Evolutionary conservation across 192 early-diverging fungal species (phyloP), one percentile per base, ranked within the genome.

Genomic region (Linnemannia exigua): DNA sequence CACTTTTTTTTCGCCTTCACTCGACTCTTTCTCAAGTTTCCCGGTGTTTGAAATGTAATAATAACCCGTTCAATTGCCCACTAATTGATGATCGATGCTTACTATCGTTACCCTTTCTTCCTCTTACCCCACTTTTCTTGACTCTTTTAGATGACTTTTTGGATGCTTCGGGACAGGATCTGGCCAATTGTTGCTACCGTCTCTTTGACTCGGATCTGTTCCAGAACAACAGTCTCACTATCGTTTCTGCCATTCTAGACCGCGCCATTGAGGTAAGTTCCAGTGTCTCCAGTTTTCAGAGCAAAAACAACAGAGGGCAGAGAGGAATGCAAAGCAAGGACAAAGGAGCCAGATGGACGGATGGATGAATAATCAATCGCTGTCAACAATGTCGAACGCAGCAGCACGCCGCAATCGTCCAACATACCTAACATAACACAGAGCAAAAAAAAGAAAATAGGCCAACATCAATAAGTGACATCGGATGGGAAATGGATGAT

Each of bases 201-300:
- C 76, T 93, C 31, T 69, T 93, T 28, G 91, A 91, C 73, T 90
- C 92, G 20, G 76, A 86, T 31, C 66, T 89, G 41, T 93, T 88
- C 72, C 74, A 79, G 20, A 87, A 82, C 58, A 86, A 80, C 70
- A 77, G 75, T 0, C 67, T 86, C 20, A 50, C 58, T 16, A 79
- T 86, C 63, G 51, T 51, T 1, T n/a, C 69, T 14, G 48, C 79
- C 6, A 80, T 86, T n/a, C 76, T 79, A 50, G 84, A 86, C 12
- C 73, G 84, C 15, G 84, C 84, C 37, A 74, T 86, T 37, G 78
- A 86, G 84, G 84, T 86, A 58, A 31, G 58, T 63, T 14, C 28
- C 4, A 9, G 2, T 25, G 6, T 7, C 8, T 61, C 22, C 25
- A n/a, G 12, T 44, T 44, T 44, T 44, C 41, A 9, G 41, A 33